Evolutionary conservation across 1,139 yeast genomes (phyloP), one percentile per base, ranked within the genome.

Genomic region (Kluyveromyces sp.): DNA sequence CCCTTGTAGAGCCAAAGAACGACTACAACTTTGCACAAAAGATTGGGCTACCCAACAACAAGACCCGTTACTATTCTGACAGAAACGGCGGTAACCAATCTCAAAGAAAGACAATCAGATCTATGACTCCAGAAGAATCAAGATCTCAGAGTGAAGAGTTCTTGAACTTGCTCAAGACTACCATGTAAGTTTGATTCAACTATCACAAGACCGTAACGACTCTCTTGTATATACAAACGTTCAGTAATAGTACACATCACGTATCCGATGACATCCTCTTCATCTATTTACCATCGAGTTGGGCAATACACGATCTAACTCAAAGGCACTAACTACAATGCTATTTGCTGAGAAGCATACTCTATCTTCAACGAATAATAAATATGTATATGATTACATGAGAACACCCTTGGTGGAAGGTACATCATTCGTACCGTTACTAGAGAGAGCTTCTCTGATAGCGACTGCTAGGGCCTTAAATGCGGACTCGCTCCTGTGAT

Each of bases 401-500:
- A 92, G 71, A 7, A 92, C 98, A 41, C 98, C 98, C 67, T 92
- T 92, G 22, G 98, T 92, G 47, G 95, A 83, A 20, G 98, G 98
- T 40, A 92, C 87, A 50, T 92, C 98, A 57, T 87, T 72, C 20
- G 81, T 78, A 25, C 97, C 98, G 34, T 87, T 87, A 53, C 76
- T 73, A 7, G 92, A 74, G 44, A 77, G 81, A 30, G 98, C 94
- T 60, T 88, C 96, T 56, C 77, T 82, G 43, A 92, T 73, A 4
- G 98, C 98, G 20, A 92, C 72, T 0, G 98, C 98, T 55, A 88
- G 69, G 1, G 97, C 96, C 68, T 92, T 92, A 70, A 92, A 92
- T 0, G 98, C 97, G 61, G 88, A 78, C 66, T 92, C 98, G 34
- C 96, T 86, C 52, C 96, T 74, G 66, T 92, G 98, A 64, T 92